Evolutionary conservation across 805 yeast genomes (phyloP).

Genomic region (Yarrowia sp.): DNA sequence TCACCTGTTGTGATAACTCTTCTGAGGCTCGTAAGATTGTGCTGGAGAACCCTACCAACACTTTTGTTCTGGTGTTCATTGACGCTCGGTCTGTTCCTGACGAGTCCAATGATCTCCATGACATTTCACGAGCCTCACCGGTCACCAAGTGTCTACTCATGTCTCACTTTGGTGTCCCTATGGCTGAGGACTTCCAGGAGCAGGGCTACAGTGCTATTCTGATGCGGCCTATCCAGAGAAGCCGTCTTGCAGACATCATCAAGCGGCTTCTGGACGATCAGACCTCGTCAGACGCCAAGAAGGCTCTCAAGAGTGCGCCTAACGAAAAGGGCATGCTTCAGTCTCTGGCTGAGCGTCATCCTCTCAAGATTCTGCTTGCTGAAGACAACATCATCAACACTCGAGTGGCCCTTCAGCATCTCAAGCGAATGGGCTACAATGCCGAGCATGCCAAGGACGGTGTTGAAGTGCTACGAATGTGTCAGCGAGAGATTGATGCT

Average conservation of each 20-base stretch:
- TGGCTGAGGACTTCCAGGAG: constrained; percentile 32
- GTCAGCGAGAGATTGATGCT: constrained; percentile 35
- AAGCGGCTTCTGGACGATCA: constrained; percentile 10
- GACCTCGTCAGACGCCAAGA: not conserved
- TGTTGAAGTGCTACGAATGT: constrained; percentile 45
- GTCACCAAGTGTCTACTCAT: constrained; percentile 32
- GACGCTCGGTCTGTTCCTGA: constrained; percentile 28
- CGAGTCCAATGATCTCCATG: constrained; percentile 18
- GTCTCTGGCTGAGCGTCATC: constrained; percentile 37
- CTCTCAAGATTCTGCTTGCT: constrained; percentile 50
- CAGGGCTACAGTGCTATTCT: constrained; percentile 33
- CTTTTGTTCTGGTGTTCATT: constrained; percentile 32
- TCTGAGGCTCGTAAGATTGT: constrained; percentile 31
- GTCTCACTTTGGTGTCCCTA: constrained; percentile 34
- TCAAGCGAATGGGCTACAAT: constrained; percentile 49
- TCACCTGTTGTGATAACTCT: constrained; percentile 34
- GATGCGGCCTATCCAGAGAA: constrained; percentile 33
- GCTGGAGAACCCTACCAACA: constrained; percentile 24
- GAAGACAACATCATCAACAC: constrained; percentile 54
- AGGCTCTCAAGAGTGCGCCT: constrained; percentile 21
- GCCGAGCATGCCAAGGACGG: constrained; percentile 57
- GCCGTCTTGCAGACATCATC: constrained; percentile 32
- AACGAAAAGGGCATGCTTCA: constrained; percentile 33
- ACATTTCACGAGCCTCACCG: constrained; percentile 29
- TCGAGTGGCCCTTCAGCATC: constrained; percentile 50